Conservation (phyloP, 2,329 filamentous ascomycete species). For the Ascochyta pisi region DNA sequence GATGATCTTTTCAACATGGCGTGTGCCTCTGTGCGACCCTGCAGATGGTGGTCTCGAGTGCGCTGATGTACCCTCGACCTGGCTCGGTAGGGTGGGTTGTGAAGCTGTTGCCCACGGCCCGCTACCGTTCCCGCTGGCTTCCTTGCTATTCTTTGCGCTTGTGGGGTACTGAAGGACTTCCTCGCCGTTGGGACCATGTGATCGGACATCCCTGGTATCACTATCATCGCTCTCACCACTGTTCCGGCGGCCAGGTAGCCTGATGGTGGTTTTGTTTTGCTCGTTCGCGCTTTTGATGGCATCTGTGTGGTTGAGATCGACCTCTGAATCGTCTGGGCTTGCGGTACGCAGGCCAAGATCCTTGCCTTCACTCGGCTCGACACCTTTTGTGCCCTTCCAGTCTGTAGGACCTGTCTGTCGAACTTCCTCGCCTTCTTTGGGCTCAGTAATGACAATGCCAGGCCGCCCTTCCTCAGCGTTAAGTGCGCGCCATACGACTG, state of each 20-base stretch:
- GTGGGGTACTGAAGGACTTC: constrained; percentile 40
- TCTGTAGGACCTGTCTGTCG: constrained; percentile 73
- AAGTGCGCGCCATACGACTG: constrained; percentile 78
- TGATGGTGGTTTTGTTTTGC: constrained; percentile 33
- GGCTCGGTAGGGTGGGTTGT: constrained; percentile 25
- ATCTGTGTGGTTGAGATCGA: constrained; percentile 73
- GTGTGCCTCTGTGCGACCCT: constrained; percentile 29
- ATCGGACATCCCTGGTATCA: constrained; percentile 50
- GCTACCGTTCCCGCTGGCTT: constrained; percentile 25
- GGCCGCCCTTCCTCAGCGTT: constrained; percentile 40
- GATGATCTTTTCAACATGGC: constrained; percentile 29
- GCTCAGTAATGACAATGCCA: constrained; percentile 66
- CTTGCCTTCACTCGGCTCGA: constrained; percentile 60
- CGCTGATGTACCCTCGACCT: constrained; percentile 18
- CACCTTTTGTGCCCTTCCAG: constrained; percentile 68
- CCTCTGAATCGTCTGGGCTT: constrained; percentile 64
- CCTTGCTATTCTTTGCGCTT: constrained; percentile 17
- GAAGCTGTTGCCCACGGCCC: constrained; percentile 21
- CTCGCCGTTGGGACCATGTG: constrained; percentile 47
- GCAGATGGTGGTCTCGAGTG: constrained; percentile 2
- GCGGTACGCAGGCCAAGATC: constrained; percentile 72
- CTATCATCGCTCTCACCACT: constrained; percentile 41
- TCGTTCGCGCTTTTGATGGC: constrained; percentile 63
- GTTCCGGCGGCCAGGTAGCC: constrained; percentile 30
- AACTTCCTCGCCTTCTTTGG: constrained; percentile 70